Evolutionary conservation across 1,284 basidiomycete genomes (phyloP).

Genomic region (Pterulicium gracile): DNA sequence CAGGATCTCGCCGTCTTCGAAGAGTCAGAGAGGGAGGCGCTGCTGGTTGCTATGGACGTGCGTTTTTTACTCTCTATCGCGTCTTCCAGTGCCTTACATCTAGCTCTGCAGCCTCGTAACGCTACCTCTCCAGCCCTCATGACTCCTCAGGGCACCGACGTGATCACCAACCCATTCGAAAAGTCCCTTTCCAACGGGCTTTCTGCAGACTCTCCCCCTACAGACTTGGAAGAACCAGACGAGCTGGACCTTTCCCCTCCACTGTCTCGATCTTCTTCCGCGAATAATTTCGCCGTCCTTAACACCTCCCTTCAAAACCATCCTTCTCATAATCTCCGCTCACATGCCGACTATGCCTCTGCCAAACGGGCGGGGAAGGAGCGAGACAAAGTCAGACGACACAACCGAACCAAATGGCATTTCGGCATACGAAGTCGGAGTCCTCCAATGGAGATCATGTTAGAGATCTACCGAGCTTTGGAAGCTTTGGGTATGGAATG

Average conservation of each 20-base stretch:
- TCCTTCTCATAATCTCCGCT: conserved; percentile 27
- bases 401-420: conserved; percentile 84
- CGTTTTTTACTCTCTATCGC: conserved; percentile 16
- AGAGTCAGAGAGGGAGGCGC: conserved; percentile 73
- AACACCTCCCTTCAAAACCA: conserved; percentile 70
- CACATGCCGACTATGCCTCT: conserved; percentile 42
- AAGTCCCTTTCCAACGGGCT: conserved; percentile 40
- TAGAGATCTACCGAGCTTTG: conserved; percentile 94
- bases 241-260: conserved; percentile 49
- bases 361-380: conserved; percentile 39
- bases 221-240: conserved; percentile 45
- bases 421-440: conserved; percentile 94
- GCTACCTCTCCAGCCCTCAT: conserved; percentile 47
- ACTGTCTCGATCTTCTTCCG: conserved; percentile 13
- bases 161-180: conserved; percentile 68
- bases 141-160: conserved; percentile 40
- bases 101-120: conserved; percentile 47
- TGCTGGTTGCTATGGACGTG: conserved; percentile 70
- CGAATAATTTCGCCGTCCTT: conserved; percentile 74
- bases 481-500: conserved; percentile 96
- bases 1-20: conserved; percentile 35
- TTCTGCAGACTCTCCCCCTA: conserved; percentile 43
- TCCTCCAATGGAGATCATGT: conserved; percentile 98
- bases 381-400: conserved; percentile 39
- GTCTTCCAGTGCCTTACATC: conserved; percentile 3